These are phyloP conservation scores for Silene vulgaris DNA, from an alignment of 179 eudicot species.

Conservation along the genomic window DNA sequence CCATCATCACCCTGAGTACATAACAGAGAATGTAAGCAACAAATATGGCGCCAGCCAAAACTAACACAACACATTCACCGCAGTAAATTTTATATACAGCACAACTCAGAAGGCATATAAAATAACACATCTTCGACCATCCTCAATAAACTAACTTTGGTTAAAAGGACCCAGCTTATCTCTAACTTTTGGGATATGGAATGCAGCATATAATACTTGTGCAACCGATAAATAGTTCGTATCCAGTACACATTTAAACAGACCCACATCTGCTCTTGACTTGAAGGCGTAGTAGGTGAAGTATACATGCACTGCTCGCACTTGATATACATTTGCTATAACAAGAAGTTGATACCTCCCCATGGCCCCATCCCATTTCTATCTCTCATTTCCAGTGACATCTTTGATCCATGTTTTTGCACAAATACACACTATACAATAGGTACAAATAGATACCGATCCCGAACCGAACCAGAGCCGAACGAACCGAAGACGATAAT, in stretches of 20 bases:
- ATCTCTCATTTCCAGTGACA: no score
- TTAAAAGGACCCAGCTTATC: constrained; percentile 7
- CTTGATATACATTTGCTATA: not conserved
- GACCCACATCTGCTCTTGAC: not conserved
- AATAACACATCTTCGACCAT: not conserved
- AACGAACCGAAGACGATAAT: no score
- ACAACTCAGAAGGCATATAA: not conserved
- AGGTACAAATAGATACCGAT: no score
- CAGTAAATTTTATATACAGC: not conserved
- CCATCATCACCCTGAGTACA: constrained; percentile 63
- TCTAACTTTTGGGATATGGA: not conserved
- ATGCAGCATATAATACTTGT: not conserved
- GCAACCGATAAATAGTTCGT: not conserved
- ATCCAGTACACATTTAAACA: not conserved
- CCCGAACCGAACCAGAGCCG: no score
- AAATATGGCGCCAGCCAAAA: not conserved
- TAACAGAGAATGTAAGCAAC: not conserved
- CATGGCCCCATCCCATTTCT: no score
- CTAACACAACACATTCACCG: constrained; percentile 15
- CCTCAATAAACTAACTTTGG: not conserved
- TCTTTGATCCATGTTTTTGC: no score
- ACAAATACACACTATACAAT: no score
- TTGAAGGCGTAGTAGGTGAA: not conserved
- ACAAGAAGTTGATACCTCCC: not conserved
- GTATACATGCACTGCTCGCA: not conserved